A percentile compares a stretch with the other conserved stretches of the same genome.
These are phyloP conservation scores for Pseudognaphalium luteoalbum DNA, from an alignment of 129 eudicot genomes.

Conservation along the genomic window DNA sequence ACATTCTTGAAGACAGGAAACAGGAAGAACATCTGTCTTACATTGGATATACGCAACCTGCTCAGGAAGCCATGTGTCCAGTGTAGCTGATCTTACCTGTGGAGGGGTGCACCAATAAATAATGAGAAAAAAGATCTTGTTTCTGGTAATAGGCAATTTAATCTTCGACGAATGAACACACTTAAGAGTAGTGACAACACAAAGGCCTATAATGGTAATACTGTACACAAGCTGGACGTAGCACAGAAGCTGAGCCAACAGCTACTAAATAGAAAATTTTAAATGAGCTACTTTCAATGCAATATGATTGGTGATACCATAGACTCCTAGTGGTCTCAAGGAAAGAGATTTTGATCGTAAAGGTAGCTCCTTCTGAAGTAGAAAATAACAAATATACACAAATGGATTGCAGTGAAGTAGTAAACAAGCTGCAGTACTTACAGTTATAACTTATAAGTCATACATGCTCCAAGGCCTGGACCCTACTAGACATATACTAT, in stretches of 20 bases:
- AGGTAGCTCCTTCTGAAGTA: background rate
- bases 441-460: background rate
- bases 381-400: background rate
- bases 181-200: background rate
- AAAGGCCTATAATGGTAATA: slow-evolving; percentile 13
- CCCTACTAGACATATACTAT: background rate
- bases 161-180: background rate
- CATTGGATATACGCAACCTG: slow-evolving; percentile 90
- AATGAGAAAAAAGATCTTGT: slow-evolving; percentile 21
- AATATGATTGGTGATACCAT: background rate
- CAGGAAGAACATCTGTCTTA: slow-evolving; percentile 39
- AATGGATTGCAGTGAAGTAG: background rate
- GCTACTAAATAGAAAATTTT: background rate
- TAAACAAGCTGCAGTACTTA: background rate
- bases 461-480: background rate
- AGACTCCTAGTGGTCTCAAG: background rate
- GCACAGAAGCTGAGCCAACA: slow-evolving; percentile 4
- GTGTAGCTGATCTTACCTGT: slow-evolving; percentile 93
- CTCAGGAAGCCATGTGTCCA: slow-evolving; percentile 99
- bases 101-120: slow-evolving; percentile 26
- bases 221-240: background rate
- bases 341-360: background rate
- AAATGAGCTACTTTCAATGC: background rate
- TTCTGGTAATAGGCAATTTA: slow-evolving; percentile 9
- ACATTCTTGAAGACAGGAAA: background rate